These are phyloP conservation scores for Cyberlindnera euphorbiae DNA, from an alignment of 805 yeast genomes.

Conservation along the genomic window DNA sequence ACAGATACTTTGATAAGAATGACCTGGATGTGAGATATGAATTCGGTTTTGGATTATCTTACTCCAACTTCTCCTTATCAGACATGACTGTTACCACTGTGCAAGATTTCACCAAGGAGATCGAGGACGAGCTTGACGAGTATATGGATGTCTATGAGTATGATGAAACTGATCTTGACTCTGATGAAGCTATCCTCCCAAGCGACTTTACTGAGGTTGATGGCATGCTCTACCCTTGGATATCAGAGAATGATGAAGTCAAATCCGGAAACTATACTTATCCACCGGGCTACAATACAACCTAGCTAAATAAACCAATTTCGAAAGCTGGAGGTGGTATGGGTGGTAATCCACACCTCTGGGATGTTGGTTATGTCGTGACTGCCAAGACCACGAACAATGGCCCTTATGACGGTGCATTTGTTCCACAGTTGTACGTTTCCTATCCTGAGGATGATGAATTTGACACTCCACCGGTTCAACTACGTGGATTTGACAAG, in stretches of 20 bases:
- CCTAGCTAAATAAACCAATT: constrained; percentile 19
- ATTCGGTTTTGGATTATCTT: constrained; percentile 57
- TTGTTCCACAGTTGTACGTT: constrained; percentile 48
- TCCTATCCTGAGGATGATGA: constrained; percentile 38
- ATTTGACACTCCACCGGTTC: constrained; percentile 42
- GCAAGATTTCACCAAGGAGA: constrained; percentile 35
- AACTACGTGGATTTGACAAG: constrained; percentile 52
- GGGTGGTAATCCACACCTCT: constrained; percentile 54
- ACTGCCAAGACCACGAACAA: constrained; percentile 41
- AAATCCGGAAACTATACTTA: constrained; percentile 21
- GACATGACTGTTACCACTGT: constrained; percentile 33
- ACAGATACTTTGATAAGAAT: constrained; percentile 49
- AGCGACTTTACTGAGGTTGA: no score
- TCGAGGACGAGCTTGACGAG: constrained; percentile 32
- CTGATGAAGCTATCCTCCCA: no score
- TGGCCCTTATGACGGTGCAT: constrained; percentile 42
- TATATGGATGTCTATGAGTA: constrained; percentile 35
- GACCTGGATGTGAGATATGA: constrained; percentile 50
- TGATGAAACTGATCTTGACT: constrained; percentile 39
- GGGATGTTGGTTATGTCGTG: constrained; percentile 45
- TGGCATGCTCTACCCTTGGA: constrained; percentile 46
- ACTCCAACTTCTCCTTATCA: constrained; percentile 34
- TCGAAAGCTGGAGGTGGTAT: constrained; percentile 38
- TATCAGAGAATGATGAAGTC: constrained; percentile 23
- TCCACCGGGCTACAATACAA: constrained; percentile 28